A percentile compares a stretch with the other conserved stretches of the same genome.
These are phyloP conservation scores for Ogataea angusta DNA, from an alignment of 805 yeast species.

Conservation along the genomic window DNA sequence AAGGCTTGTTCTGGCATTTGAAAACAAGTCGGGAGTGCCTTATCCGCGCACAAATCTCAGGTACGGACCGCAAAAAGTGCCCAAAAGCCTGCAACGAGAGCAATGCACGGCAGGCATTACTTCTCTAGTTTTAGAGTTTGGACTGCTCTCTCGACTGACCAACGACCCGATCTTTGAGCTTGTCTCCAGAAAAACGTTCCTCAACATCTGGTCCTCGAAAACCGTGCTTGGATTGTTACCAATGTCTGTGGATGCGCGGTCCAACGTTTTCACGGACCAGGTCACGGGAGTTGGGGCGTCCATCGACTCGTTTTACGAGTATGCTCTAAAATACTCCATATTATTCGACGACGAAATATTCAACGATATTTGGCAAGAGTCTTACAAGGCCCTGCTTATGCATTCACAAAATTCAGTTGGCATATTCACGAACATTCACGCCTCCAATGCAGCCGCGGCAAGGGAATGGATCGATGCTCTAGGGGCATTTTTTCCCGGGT, in stretches of 20 bases:
- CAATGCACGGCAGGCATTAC: conserved; percentile 90
- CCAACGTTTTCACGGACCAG: conserved; percentile 48
- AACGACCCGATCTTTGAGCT: conserved; percentile 69
- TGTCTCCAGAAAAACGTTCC: conserved; percentile 58
- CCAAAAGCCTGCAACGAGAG: conserved; percentile 47
- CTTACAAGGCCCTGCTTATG: conserved; percentile 56
- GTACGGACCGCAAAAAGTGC: conserved; percentile 46
- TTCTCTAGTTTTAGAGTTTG: conserved; percentile 76
- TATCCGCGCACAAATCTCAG: conserved; percentile 73
- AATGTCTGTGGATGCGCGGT: conserved; percentile 57
- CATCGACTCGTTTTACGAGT: conserved; percentile 86
- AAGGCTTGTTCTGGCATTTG: conserved; percentile 66
- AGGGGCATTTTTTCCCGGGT: conserved; percentile 86
- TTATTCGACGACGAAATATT: conserved; percentile 61
- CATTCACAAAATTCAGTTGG: conserved; percentile 40
- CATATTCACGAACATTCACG: conserved; percentile 51
- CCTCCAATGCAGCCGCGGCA: conserved; percentile 45
- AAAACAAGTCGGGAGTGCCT: conserved; percentile 64
- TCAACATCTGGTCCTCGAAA: conserved; percentile 67
- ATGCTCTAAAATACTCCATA: conserved; percentile 74
- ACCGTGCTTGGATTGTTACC: conserved; percentile 66
- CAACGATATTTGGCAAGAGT: conserved; percentile 52
- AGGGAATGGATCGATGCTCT: conserved; percentile 81
- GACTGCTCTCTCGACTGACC: conserved; percentile 69
- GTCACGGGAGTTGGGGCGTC: conserved; percentile 88